phyloP scores from a whole-genome alignment of 441 rosid species.

The Populus hybrid region DNA sequence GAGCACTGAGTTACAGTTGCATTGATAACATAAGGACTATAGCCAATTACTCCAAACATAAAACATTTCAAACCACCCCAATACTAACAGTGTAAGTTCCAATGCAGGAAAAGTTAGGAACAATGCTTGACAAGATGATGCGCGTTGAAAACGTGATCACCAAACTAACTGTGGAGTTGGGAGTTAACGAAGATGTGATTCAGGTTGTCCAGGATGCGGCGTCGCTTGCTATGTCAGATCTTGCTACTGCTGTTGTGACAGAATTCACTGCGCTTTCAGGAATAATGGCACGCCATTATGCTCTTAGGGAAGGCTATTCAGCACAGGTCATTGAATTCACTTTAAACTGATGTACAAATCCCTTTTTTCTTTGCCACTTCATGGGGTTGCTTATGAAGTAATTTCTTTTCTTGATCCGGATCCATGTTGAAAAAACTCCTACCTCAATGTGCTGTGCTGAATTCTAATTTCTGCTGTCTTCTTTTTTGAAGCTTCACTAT shows the following conservation, averaged over 20 bases:
- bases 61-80: neutral
- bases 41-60: neutral
- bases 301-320: conserved; percentile 87
- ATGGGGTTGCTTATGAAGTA: neutral
- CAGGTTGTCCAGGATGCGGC: conserved; percentile 71
- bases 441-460: neutral
- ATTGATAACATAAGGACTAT: neutral
- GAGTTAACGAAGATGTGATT: conserved; percentile 49
- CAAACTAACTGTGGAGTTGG: conserved; percentile 50
- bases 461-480: neutral
- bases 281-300: conserved; percentile 95
- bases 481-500: neutral
- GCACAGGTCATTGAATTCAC: conserved; percentile 54
- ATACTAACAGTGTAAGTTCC: neutral
- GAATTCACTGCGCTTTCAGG: conserved; percentile 94
- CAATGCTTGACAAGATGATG: conserved; percentile 80
- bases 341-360: neutral
- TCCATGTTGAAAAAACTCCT: neutral
- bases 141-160: conserved; percentile 60
- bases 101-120: conserved; percentile 88
- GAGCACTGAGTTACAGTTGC: too few relatives aligned
- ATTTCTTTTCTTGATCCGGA: neutral
- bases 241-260: conserved; percentile 88
- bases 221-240: conserved; percentile 95
- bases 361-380: conserved; percentile 8